A percentile compares a stretch with the other conserved stretches of the same genome.
phyloP scores from a whole-genome alignment of 2,329 filamentous ascomycete genomes.

The Anthostomella pinea region DNA sequence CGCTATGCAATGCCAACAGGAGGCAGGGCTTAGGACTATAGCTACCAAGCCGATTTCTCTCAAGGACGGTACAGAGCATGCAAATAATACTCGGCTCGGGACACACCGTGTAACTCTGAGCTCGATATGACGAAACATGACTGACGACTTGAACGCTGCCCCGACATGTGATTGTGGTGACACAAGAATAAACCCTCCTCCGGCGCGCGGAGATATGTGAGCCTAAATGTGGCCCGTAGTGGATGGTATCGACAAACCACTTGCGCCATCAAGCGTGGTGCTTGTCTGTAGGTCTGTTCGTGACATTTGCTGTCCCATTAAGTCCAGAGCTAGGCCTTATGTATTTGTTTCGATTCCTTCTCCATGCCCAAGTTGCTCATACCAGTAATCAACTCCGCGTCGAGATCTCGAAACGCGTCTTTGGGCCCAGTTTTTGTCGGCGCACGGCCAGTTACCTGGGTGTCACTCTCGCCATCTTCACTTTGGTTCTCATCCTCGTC shows the following conservation, averaged over 20 bases:
- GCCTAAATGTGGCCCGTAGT: too few species aligned
- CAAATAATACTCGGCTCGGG: not conserved
- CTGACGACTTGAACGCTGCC: too few species aligned
- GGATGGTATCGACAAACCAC: too few species aligned
- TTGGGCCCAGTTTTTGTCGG: constrained; percentile 13
- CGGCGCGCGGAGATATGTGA: too few species aligned
- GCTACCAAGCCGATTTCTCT: constrained; percentile 3
- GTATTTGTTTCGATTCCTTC: constrained; percentile 32
- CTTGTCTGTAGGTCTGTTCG: too few species aligned
- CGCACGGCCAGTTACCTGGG: constrained; percentile 10
- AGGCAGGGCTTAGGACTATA: constrained; percentile 2
- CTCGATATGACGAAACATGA: too few species aligned
- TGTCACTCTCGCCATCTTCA: constrained; percentile 25
- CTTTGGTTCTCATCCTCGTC: constrained; percentile 35
- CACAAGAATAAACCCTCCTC: not conserved
- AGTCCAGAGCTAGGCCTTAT: constrained; percentile 3
- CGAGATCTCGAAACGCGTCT: constrained; percentile 41
- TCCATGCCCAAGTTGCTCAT: constrained; percentile 52
- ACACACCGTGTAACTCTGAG: too few species aligned
- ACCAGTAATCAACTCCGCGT: constrained; percentile 59
- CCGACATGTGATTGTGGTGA: not conserved
- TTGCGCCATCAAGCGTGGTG: too few species aligned
- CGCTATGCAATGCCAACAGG: constrained; percentile 21
- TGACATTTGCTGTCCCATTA: too few species aligned
- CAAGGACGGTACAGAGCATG: not conserved